These are phyloP conservation scores for Acanthamoeba lenticulata DNA, from an alignment of 208 protist species.

Conservation along the genomic window DNA sequence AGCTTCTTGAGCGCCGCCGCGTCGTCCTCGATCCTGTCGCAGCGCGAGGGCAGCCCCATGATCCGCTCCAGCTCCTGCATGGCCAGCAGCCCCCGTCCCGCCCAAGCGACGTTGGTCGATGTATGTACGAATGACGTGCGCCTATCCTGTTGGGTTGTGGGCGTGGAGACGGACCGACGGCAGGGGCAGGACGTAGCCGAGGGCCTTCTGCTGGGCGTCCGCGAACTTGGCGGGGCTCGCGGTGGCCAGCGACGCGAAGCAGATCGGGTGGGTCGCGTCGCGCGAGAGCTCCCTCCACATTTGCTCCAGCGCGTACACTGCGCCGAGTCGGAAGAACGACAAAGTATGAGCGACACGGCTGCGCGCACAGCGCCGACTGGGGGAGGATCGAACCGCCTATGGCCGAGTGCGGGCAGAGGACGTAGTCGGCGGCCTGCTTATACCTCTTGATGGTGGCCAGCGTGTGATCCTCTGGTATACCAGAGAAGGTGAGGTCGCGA, in stretches of 20 bases:
- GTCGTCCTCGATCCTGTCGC: slow-evolving; percentile 8
- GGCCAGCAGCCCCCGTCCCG: too few species aligned
- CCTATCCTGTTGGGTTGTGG: too few species aligned
- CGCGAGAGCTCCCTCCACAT: not conserved
- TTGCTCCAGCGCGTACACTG: not conserved
- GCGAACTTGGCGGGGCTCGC: slow-evolving; percentile 58
- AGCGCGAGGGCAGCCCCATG: slow-evolving; percentile 49
- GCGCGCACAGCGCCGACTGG: too few species aligned
- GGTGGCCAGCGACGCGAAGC: slow-evolving; percentile 38
- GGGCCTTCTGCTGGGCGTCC: slow-evolving; percentile 33
- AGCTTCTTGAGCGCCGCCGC: not conserved
- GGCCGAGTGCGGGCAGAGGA: slow-evolving; percentile 61
- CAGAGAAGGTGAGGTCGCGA: not conserved
- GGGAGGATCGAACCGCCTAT: not conserved
- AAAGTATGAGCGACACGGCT: not conserved
- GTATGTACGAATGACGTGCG: too few species aligned
- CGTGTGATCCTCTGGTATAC: slow-evolving; percentile 8
- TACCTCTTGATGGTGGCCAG: not conserved
- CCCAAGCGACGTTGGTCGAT: too few species aligned
- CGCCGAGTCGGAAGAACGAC: not conserved
- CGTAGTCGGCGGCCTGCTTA: not conserved
- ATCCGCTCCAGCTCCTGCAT: slow-evolving; percentile 35
- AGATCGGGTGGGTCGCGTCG: not conserved
- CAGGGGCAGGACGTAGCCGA: slow-evolving; percentile 6
- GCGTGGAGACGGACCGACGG: too few species aligned